Evolutionary conservation across 805 yeast genomes (phyloP), one percentile per base, ranked within the genome.

Genomic region (Teunomyces barrocoloradensis): DNA sequence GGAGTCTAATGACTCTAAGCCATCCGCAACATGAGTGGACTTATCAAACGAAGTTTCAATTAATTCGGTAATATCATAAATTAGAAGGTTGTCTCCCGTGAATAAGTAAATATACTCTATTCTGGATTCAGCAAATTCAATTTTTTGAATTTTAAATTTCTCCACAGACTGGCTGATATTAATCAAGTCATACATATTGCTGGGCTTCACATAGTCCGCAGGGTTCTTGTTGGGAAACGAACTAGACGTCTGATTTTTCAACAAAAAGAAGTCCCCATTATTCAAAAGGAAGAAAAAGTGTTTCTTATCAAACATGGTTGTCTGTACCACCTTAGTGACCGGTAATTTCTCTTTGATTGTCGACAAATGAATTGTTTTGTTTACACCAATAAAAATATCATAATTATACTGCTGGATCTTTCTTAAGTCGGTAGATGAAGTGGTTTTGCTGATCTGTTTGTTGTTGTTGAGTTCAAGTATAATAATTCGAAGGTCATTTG

Each of bases 231-330:
- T 27, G 5, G 48, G 13, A 25, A 39, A 15, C 20, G 17, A 12
- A 18, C 15, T 35, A 32, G 43, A 28, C 44, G 48, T 40, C 44
- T 69, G 70, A 47, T 67, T 69, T 37, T 68, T 69, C 43, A 73
- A 56, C 3, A 73, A 54, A 47, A 53, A 69, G 7, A 71, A 58
- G 12, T 73, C 77, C 6, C 78, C 78, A n/a, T 64, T 63, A 37
- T 53, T 56, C 29, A 71, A 52, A 25, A 73, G 52, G 35, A 73
- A 64, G 34, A 72, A 50, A 43, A 72, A 68, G 49, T 73, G 74
- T 32, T 55, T 54, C 21, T 58, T 54, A 6, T 59, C 56, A 5
- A 71, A 52, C 58, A 66, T 57, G 10, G 53, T 52, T 28, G 65
- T 55, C 43, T 63, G 60, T 5, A 49, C 45, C 11, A 68, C 54